Evolutionary conservation across 306 rosid genomes (phyloP).

Genomic region (Vicia villosa): DNA sequence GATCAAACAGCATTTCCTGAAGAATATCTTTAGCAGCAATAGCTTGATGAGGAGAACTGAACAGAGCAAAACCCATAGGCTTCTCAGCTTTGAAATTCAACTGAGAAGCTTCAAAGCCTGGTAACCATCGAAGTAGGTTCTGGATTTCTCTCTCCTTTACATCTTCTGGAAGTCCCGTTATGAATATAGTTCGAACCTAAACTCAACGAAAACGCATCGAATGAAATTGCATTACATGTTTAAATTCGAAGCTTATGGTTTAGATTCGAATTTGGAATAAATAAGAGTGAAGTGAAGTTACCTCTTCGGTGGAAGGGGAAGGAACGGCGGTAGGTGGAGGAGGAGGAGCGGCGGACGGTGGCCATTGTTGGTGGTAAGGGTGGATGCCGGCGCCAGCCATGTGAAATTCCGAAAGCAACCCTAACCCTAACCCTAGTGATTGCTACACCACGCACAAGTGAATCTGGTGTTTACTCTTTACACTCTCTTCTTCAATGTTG

Average conservation of each 20-base stretch:
- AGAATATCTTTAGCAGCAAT: constrained; percentile 85
- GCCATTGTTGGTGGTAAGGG: constrained; percentile 96
- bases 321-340: constrained; percentile 45
- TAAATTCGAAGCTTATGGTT: too few relatives aligned
- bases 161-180: constrained; percentile 93
- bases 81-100: constrained; percentile 91
- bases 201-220: background rate
- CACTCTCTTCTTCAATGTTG: background rate
- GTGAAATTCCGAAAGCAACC: constrained; percentile 11
- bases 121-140: constrained; percentile 88
- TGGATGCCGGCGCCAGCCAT: constrained; percentile 96
- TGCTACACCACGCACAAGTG: background rate
- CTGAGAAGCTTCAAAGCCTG: constrained; percentile 97
- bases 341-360: constrained; percentile 66
- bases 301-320: constrained; percentile 70
- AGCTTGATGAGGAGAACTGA: constrained; percentile 70
- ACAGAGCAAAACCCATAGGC: constrained; percentile 98
- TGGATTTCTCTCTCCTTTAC: constrained; percentile 90
- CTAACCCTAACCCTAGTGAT: constrained; percentile 7
- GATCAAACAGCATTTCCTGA: constrained; percentile 93
- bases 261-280: background rate
- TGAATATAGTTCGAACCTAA: constrained; percentile 86
- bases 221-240: background rate
- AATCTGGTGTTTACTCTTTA: background rate
- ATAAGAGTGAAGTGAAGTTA: background rate